A percentile compares a stretch with the other conserved stretches of the same genome.
These are phyloP conservation scores for Cyathus pygmaeus DNA, from an alignment of 1,284 basidiomycete species.

Conservation along the genomic window DNA sequence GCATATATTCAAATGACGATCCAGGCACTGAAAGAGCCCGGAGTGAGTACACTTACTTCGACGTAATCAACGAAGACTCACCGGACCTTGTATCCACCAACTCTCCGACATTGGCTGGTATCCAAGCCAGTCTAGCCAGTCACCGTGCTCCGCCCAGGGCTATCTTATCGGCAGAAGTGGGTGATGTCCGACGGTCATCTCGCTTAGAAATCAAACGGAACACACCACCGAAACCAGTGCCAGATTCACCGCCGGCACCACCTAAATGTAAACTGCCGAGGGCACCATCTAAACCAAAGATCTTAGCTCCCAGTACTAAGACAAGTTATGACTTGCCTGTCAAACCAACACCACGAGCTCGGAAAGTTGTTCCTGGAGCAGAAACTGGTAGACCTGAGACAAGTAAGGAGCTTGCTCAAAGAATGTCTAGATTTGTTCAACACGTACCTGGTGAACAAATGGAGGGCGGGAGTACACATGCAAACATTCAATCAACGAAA, in stretches of 20 bases:
- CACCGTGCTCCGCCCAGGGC: background rate
- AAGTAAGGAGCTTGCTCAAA: slow-evolving; percentile 6
- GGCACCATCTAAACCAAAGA: background rate
- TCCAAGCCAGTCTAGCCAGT: background rate
- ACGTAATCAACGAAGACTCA: slow-evolving; percentile 15
- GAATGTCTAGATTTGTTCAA: slow-evolving; percentile 9
- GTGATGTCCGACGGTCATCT: too few species aligned
- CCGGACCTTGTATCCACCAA: slow-evolving; percentile 1
- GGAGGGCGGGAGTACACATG: slow-evolving; percentile 14
- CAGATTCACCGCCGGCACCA: too few species aligned
- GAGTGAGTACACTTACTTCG: slow-evolving; percentile 24
- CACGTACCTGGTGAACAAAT: slow-evolving; percentile 12
- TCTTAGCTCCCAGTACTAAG: too few species aligned
- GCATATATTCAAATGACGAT: slow-evolving; percentile 28
- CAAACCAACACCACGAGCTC: background rate
- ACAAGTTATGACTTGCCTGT: too few species aligned
- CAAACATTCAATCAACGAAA: background rate
- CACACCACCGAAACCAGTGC: too few species aligned
- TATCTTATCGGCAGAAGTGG: too few species aligned
- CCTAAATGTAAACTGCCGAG: too few species aligned
- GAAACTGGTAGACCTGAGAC: slow-evolving; percentile 9
- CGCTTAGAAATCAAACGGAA: too few species aligned
- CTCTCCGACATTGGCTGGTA: background rate
- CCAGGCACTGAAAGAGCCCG: slow-evolving; percentile 18
- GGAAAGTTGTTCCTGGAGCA: background rate